Evolutionary conservation across 2,329 filamentous ascomycete genomes (phyloP), one percentile per base, ranked within the genome.

Genomic region (Colletotrichum lupini): DNA sequence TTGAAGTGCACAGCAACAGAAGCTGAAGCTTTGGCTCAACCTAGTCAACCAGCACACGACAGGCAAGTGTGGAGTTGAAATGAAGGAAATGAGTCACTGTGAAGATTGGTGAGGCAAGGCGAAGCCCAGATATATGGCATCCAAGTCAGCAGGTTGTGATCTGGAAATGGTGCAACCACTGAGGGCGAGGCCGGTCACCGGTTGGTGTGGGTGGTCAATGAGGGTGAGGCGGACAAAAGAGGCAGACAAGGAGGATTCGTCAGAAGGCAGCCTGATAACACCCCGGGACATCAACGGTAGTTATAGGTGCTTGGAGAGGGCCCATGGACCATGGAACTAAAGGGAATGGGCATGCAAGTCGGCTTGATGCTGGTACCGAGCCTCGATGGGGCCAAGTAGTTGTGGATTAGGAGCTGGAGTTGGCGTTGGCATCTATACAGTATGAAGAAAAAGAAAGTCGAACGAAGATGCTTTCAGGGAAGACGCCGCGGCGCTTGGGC

Each of bases 1-100:
- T 76, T 78, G 80, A 80, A 79, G 76, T 77, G 73, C 75, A 78
- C 75, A 73, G 59, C 46, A 35, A 69, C 56, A 62, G 58, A 53
- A 64, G 60, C 52, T 49, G 66, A 67, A 35, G 68, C 68, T 72
- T 74, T 74, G 52, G 68, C 19, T 28, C 52, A n/a, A 52, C 58
- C 65, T 58, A 55, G 52, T 55, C 68, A 68, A 68, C 57, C 63
- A 64, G 72, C 72, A 64, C 72, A 63, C 62, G 42, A 32, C 42
- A 67, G 60, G 64, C 37, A 73, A 64, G 26, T 75, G 75, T 76
- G 76, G 77, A 78, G 77, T 74, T 77, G 76, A 72, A 77, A 74
- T 76, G 75, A 75, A 77, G 79, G 77, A 76, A 80, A 81, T 84
- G 83, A 84, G 82, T 84, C 82, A 82, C 79, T 73, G 83, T 85